A percentile compares a stretch with the other conserved stretches of the same genome.
Conservation (phyloP, 441 rosid genomes). For the Jatropha multifida region DNA sequence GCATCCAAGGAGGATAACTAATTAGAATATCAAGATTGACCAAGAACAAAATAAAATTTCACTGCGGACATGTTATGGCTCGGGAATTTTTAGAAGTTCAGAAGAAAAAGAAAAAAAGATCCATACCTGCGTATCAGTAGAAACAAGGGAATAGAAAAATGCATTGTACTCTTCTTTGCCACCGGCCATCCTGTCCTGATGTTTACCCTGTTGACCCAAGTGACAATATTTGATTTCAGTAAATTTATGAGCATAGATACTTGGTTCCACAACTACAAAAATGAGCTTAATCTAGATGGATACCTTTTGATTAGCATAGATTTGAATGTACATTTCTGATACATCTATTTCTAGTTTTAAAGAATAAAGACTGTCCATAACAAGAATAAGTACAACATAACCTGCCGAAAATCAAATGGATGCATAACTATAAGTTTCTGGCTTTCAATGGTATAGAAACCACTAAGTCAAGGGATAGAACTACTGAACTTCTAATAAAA, state of each 20-base stretch:
- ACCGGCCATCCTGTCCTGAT: conserved; percentile 95
- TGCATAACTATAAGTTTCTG: background rate
- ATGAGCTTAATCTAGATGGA: background rate
- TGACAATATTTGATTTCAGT: background rate
- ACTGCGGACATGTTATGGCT: background rate
- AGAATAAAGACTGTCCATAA: background rate
- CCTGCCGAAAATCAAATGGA: background rate
- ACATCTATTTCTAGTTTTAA: background rate
- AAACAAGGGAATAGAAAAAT: conserved; percentile 93
- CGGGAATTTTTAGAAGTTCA: conserved; percentile 9
- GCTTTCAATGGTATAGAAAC: background rate
- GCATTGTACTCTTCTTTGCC: conserved; percentile 99
- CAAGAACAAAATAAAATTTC: background rate
- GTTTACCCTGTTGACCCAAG: conserved; percentile 64
- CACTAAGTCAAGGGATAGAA: background rate
- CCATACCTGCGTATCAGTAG: conserved; percentile 85
- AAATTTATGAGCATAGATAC: background rate
- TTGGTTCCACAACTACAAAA: background rate
- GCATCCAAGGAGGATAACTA: conserved; percentile 16
- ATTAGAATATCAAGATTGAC: conserved; percentile 4
- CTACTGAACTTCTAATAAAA: background rate
- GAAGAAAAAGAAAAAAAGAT: background rate
- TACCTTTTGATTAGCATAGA: background rate
- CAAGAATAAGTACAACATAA: background rate
- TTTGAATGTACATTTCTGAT: background rate